Percentiles rank a stretch among this genome's conserved stretches.
Evolutionary conservation across 2,329 filamentous ascomycete genomes (phyloP).

Genomic region (Rhinocladiella similis): DNA sequence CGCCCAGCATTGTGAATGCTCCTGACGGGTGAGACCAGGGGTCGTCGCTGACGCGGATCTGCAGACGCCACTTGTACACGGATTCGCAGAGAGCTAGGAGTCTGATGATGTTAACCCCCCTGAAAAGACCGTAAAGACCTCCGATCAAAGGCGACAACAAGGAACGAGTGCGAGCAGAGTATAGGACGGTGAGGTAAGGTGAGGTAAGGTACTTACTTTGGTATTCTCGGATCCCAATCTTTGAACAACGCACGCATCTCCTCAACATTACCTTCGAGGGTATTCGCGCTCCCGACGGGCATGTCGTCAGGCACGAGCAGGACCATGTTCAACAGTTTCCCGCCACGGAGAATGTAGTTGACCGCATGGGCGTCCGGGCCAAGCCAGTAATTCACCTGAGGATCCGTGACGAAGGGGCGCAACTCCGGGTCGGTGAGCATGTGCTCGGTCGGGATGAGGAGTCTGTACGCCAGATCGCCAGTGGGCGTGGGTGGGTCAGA

Average conservation of each 20-base stretch:
- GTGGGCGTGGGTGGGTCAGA: conserved; percentile 50
- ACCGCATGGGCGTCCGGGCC: conserved; percentile 55
- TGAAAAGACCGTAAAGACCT: no score
- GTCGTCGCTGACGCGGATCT: conserved; percentile 30
- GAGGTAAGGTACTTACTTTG: not conserved
- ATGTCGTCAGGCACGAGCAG: conserved; percentile 50
- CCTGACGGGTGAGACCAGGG: conserved; percentile 22
- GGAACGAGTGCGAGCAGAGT: not conserved
- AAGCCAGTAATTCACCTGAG: conserved; percentile 56
- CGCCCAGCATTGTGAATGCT: conserved; percentile 39
- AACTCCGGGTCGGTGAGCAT: conserved; percentile 52
- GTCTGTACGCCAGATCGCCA: conserved; percentile 58
- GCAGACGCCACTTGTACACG: conserved; percentile 41
- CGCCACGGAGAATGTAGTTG: conserved; percentile 47
- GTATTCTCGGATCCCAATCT: conserved; percentile 35
- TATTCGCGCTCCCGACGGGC: conserved; percentile 17
- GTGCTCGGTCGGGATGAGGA: conserved; percentile 51
- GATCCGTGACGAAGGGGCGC: conserved; percentile 46
- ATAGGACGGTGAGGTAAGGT: no score
- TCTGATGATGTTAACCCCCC: conserved; percentile 1
- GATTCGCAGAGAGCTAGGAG: conserved; percentile 9
- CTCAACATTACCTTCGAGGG: conserved; percentile 17
- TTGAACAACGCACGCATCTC: conserved; percentile 34
- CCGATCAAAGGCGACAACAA: no score
- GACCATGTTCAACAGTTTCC: conserved; percentile 50